A percentile compares a stretch with the other conserved stretches of the same genome.
phyloP scores from a whole-genome alignment of 768 basidiomycete genomes.

The Kwoniella mangroviensis region DNA sequence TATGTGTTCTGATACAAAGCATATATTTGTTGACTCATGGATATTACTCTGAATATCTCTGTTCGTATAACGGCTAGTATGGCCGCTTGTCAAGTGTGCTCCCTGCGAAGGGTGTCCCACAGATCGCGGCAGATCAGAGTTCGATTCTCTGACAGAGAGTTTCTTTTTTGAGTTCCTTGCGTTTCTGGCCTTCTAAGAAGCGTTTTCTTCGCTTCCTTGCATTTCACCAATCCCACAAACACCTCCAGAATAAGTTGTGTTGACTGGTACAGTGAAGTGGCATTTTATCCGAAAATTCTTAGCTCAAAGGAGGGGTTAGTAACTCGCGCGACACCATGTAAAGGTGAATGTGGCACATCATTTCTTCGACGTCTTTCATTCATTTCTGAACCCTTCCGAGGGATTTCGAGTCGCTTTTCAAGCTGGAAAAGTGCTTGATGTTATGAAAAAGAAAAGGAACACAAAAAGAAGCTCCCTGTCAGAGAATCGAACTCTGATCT shows the following conservation, averaged over 20 bases:
- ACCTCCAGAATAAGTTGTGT: not conserved
- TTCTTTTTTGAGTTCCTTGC: conserved; percentile 15
- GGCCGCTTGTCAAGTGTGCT: conserved; percentile 27
- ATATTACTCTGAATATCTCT: conserved; percentile 19
- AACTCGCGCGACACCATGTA: not conserved
- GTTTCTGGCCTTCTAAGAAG: not conserved
- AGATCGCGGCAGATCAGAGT: conserved; percentile 32
- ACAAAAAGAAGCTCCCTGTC: conserved; percentile 32
- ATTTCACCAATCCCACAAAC: not conserved
- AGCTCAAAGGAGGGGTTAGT: not conserved
- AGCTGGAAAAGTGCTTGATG: not conserved
- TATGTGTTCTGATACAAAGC: no score
- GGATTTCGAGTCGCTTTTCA: not conserved
- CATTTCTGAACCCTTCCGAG: no score
- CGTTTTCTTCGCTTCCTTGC: not conserved
- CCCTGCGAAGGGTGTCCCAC: not conserved
- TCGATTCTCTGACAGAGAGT: conserved; percentile 36
- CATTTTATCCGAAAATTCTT: not conserved
- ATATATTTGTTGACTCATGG: no score
- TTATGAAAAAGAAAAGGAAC: not conserved
- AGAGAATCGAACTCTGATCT: conserved; percentile 36
- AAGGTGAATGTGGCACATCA: no score
- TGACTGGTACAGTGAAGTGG: not conserved
- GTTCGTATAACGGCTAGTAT: conserved; percentile 40
- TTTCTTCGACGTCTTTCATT: no score